A percentile compares a stretch with the other conserved stretches of the same genome.
These are phyloP conservation scores for Syncephalastrum contaminatum DNA, from an alignment of 371 early-diverging fungal genomes.

Conservation along the genomic window DNA sequence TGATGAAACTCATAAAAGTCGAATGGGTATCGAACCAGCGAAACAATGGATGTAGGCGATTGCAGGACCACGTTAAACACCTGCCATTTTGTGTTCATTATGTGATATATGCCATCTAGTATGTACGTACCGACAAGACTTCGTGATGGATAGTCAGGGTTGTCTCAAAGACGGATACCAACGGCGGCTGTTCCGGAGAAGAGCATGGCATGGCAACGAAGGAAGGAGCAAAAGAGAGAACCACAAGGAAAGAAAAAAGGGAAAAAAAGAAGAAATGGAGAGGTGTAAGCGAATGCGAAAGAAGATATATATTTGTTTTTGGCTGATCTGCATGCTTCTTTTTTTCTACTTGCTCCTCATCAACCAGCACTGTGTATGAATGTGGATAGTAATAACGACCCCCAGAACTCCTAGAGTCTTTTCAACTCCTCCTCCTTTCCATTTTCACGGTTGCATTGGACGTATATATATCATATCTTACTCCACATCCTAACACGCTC, in stretches of 20 bases:
- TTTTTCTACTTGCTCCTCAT: too few species aligned
- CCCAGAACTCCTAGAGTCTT: too few species aligned
- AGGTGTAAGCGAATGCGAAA: not conserved
- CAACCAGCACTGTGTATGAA: too few species aligned
- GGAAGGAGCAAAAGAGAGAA: slow-evolving; percentile 4
- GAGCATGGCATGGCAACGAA: slow-evolving; percentile 16
- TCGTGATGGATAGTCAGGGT: slow-evolving; percentile 34
- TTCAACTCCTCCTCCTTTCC: too few species aligned
- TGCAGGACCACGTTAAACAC: slow-evolving; percentile 61
- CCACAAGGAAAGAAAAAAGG: slow-evolving; percentile 7
- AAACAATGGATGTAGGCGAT: slow-evolving; percentile 40
- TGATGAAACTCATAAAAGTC: slow-evolving; percentile 66
- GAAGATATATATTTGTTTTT: not conserved
- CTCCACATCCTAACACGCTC: too few species aligned
- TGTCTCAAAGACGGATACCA: slow-evolving; percentile 41
- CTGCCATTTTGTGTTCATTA: slow-evolving; percentile 19
- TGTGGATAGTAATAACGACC: too few species aligned
- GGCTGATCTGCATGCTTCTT: slow-evolving; percentile 9
- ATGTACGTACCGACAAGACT: slow-evolving; percentile 27
- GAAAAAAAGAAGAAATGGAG: slow-evolving; percentile 4
- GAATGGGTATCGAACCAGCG: slow-evolving; percentile 56
- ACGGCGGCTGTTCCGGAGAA: slow-evolving; percentile 11
- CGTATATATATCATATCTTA: too few species aligned
- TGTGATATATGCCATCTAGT: not conserved
- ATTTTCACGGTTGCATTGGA: too few species aligned